Evolutionary conservation across 257 asterid species (phyloP).

Genomic region (Eucommia ulmoides): DNA sequence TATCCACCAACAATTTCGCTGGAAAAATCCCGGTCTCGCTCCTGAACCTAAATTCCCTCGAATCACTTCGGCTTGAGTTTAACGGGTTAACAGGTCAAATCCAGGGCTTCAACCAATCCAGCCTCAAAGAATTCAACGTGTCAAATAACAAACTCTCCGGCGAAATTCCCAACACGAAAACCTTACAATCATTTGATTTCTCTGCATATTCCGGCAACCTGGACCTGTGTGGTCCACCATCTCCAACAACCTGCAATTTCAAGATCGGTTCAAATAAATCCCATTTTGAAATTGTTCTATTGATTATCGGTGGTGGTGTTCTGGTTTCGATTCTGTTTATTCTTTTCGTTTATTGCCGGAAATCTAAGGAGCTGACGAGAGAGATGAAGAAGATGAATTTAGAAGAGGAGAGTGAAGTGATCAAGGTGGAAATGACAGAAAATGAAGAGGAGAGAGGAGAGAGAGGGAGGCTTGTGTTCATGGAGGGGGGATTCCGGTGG

Average conservation of each 20-base stretch:
- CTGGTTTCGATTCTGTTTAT: slow-evolving; percentile 29
- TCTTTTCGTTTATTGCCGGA: slow-evolving; percentile 39
- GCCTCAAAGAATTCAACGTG: slow-evolving; percentile 36
- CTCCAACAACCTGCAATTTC: slow-evolving; percentile 10
- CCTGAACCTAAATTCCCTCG: slow-evolving; percentile 20
- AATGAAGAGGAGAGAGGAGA: slow-evolving; percentile 13
- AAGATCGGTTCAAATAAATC: background rate
- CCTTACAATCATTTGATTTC: slow-evolving; percentile 21
- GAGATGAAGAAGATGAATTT: slow-evolving; percentile 10
- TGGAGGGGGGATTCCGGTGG: slow-evolving; percentile 12
- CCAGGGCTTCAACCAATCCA: slow-evolving; percentile 34
- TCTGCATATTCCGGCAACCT: slow-evolving; percentile 30
- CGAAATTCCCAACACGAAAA: slow-evolving; percentile 32
- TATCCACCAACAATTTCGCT: slow-evolving; percentile 36
- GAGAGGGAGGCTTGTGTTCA: slow-evolving; percentile 41
- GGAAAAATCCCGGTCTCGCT: slow-evolving; percentile 43
- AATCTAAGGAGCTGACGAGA: slow-evolving; percentile 33
- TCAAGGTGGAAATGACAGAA: background rate
- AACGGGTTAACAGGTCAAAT: slow-evolving; percentile 41
- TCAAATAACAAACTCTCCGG: slow-evolving; percentile 51
- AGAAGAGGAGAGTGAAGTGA: slow-evolving; percentile 14
- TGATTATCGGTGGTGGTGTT: slow-evolving; percentile 14
- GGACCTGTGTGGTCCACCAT: slow-evolving; percentile 21
- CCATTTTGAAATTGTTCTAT: slow-evolving; percentile 3
- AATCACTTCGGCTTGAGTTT: slow-evolving; percentile 45